A percentile compares a stretch with the other conserved stretches of the same genome.
These are phyloP conservation scores for Letharia columbiana DNA, from an alignment of 495 filamentous ascomycete genomes.

Conservation along the genomic window DNA sequence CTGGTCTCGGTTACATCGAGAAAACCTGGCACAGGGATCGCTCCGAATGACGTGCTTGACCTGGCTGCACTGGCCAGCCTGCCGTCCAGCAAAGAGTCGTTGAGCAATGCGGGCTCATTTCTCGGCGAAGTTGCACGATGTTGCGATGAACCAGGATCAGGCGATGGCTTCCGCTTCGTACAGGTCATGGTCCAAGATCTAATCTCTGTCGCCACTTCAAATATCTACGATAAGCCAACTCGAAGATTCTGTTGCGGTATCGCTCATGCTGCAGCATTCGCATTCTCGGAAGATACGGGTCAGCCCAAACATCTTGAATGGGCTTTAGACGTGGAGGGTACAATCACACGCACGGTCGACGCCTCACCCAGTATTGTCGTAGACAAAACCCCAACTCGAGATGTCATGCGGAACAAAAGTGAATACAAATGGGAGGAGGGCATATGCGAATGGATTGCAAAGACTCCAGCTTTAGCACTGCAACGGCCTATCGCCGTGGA, in stretches of 20 bases:
- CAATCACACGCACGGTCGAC: conserved; percentile 27
- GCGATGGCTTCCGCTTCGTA: conserved; percentile 17
- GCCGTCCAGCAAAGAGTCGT: not conserved
- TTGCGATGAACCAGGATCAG: conserved; percentile 16
- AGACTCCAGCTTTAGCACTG: conserved; percentile 31
- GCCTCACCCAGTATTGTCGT: conserved; percentile 15
- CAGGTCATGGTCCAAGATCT: conserved; percentile 15
- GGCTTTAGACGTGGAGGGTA: conserved; percentile 40
- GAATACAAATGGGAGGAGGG: conserved; percentile 48
- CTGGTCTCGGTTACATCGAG: not conserved
- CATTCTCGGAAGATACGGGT: conserved; percentile 38
- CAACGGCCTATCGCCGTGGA: not conserved
- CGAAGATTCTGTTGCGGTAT: conserved; percentile 31
- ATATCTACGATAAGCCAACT: not conserved
- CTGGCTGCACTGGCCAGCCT: conserved; percentile 3
- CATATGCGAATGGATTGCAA: conserved; percentile 47
- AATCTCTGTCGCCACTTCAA: not conserved
- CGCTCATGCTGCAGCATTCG: conserved; percentile 42
- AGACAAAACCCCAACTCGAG: conserved; percentile 20
- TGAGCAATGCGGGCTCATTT: conserved; percentile 15
- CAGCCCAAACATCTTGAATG: conserved; percentile 43
- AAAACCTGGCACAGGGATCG: not conserved
- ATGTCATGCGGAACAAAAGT: conserved; percentile 20
- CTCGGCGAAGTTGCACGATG: conserved; percentile 20
- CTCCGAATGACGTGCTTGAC: not conserved